phyloP scores from a whole-genome alignment of 345 rosid species.

The Cardamine resedifolia region DNA sequence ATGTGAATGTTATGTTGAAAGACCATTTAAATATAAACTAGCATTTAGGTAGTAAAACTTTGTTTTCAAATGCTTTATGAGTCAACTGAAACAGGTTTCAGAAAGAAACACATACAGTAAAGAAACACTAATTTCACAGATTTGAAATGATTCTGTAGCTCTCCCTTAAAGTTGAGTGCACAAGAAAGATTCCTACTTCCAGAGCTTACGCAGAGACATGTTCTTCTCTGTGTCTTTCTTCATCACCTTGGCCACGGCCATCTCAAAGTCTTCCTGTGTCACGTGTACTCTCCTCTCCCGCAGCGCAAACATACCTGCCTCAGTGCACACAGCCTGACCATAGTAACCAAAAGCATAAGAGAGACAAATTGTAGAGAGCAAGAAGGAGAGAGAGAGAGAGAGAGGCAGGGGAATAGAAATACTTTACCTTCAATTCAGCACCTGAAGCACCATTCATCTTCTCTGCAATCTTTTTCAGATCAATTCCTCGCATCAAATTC shows the following conservation, averaged over 20 bases:
- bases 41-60: neutral
- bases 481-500: slow-evolving; percentile 99
- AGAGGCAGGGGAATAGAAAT: neutral
- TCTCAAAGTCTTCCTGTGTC: slow-evolving; percentile 98
- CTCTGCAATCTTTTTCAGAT: slow-evolving; percentile 95
- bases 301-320: slow-evolving; percentile 98
- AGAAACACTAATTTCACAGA: neutral
- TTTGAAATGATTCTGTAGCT: slow-evolving; percentile 2
- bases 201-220: slow-evolving; percentile 96
- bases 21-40: neutral
- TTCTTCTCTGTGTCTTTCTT: slow-evolving; percentile 99
- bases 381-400: neutral
- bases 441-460: slow-evolving; percentile 99
- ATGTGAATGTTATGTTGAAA: neutral
- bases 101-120: neutral
- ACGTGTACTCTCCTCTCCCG: slow-evolving; percentile 98
- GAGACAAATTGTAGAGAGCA: neutral
- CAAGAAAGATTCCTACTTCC: slow-evolving; percentile 58
- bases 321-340: slow-evolving; percentile 95
- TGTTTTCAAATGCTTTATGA: slow-evolving; percentile 19
- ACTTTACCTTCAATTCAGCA: slow-evolving; percentile 92
- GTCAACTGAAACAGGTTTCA: neutral
- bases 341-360: neutral
- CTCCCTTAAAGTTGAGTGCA: neutral
- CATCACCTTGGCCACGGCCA: slow-evolving; percentile 99